Conservation (phyloP, 352 stramenopile species). For the Pythium aphanidermatum region DNA sequence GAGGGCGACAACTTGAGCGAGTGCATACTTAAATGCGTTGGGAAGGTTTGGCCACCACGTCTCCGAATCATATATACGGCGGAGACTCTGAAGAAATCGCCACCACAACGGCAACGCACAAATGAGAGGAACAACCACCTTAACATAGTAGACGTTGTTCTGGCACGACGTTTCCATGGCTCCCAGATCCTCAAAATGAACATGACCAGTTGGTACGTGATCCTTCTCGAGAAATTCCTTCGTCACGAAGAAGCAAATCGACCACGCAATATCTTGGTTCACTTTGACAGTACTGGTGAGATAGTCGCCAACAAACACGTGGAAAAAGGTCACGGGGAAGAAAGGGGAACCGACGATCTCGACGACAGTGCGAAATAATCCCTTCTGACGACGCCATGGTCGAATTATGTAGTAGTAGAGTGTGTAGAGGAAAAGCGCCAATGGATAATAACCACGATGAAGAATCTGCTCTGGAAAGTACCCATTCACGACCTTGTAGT, state of each 20-base stretch:
- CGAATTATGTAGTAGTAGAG: constrained; percentile 92
- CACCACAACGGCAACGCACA: constrained; percentile 94
- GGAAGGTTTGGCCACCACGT: constrained; percentile 94
- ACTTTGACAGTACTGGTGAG: constrained; percentile 82
- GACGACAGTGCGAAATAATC: constrained; percentile 83
- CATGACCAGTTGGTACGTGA: constrained; percentile 1
- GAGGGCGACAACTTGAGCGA: constrained; percentile 78
- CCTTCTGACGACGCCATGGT: constrained; percentile 67
- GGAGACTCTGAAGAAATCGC: constrained; percentile 96
- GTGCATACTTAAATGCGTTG: constrained; percentile 95
- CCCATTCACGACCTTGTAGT: constrained; percentile 94
- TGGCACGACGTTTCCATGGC: constrained; percentile 24
- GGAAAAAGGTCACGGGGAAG: constrained; percentile 92
- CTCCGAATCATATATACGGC: constrained; percentile 92
- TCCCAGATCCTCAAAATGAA: constrained; percentile 15
- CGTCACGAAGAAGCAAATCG: constrained; percentile 92
- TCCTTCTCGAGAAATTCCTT: constrained; percentile 90
- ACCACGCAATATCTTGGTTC: constrained; percentile 89
- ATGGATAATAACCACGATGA: constrained; percentile 88
- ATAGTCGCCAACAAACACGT: constrained; percentile 88
- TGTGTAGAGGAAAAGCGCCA: constrained; percentile 90
- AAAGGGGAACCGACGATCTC: constrained; percentile 90
- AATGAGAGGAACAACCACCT: constrained; percentile 92
- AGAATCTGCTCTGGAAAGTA: constrained; percentile 80
- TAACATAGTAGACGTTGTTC: constrained; percentile 91